These are phyloP conservation scores for Metschnikowia gelsemii DNA, from an alignment of 805 yeast species.

Conservation along the genomic window DNA sequence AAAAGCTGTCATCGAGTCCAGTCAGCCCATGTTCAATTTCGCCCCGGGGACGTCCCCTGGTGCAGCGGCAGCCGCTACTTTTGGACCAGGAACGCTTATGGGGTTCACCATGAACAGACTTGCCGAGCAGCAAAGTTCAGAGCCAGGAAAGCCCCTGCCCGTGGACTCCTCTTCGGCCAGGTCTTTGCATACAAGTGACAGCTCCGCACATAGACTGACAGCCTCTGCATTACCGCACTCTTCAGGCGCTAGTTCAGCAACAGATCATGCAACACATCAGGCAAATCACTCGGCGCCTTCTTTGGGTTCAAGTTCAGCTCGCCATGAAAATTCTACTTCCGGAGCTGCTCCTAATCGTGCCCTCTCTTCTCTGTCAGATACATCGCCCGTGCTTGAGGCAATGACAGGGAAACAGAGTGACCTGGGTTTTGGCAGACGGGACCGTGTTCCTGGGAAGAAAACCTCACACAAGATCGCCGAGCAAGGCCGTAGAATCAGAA, in stretches of 20 bases:
- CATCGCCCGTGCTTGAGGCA: slow-evolving; percentile 20
- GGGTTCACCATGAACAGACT: slow-evolving; percentile 47
- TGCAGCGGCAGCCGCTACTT: slow-evolving; percentile 8
- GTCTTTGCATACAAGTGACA: too few relatives aligned
- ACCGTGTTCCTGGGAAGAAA: slow-evolving; percentile 49
- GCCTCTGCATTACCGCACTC: too few relatives aligned
- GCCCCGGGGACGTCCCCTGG: slow-evolving; percentile 6
- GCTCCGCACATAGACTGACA: too few relatives aligned
- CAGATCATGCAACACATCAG: background rate
- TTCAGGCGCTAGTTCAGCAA: background rate
- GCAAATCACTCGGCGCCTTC: slow-evolving; percentile 1
- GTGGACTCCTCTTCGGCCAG: background rate
- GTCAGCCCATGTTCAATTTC: slow-evolving; percentile 1
- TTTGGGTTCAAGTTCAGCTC: too few relatives aligned
- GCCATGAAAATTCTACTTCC: too few relatives aligned
- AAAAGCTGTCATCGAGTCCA: slow-evolving; percentile 24
- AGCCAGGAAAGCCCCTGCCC: background rate
- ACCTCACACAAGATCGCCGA: slow-evolving; percentile 89
- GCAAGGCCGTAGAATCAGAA: slow-evolving; percentile 91
- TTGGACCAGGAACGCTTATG: slow-evolving; percentile 39
- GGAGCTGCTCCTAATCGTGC: background rate
- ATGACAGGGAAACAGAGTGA: background rate
- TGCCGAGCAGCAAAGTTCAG: slow-evolving; percentile 33
- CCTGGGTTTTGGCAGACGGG: background rate
- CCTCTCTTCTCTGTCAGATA: slow-evolving; percentile 20